A percentile compares a stretch with the other conserved stretches of the same genome.
phyloP scores from a whole-genome alignment of 345 rosid species.

The Boechera stricta region DNA sequence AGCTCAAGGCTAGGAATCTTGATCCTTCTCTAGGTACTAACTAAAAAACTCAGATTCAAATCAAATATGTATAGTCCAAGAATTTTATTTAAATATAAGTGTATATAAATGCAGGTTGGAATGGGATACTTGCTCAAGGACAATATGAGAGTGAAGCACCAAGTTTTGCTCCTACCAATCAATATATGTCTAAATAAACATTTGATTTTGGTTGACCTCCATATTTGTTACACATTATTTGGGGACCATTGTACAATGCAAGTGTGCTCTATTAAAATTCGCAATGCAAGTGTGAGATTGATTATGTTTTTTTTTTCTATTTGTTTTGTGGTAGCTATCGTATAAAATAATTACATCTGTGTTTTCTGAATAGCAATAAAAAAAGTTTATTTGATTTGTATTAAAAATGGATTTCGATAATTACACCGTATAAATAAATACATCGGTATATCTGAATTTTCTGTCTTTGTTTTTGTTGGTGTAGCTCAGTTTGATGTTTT shows the following conservation, averaged over 20 bases:
- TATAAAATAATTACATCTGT: neutral
- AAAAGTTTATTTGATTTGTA: neutral
- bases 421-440: too few species aligned
- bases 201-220: neutral
- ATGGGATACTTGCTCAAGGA: constrained; percentile 49
- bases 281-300: constrained; percentile 6
- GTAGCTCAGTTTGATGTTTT: neutral
- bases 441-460: neutral
- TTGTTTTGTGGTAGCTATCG: neutral
- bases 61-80: constrained; percentile 13
- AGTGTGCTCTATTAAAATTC: constrained; percentile 16
- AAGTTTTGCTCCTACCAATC: constrained; percentile 46
- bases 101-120: constrained; percentile 50
- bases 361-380: neutral
- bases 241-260: constrained; percentile 4
- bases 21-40: constrained; percentile 58
- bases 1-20: constrained; percentile 51
- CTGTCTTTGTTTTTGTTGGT: neutral
- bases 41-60: neutral
- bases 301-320: neutral
- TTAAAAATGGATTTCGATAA: neutral
- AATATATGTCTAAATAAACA: constrained; percentile 47
- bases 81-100: neutral
- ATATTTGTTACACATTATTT: constrained; percentile 23
- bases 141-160: constrained; percentile 34